Evolutionary conservation across 2,329 filamentous ascomycete species (phyloP).

Genomic region (Xylaria sp.): DNA sequence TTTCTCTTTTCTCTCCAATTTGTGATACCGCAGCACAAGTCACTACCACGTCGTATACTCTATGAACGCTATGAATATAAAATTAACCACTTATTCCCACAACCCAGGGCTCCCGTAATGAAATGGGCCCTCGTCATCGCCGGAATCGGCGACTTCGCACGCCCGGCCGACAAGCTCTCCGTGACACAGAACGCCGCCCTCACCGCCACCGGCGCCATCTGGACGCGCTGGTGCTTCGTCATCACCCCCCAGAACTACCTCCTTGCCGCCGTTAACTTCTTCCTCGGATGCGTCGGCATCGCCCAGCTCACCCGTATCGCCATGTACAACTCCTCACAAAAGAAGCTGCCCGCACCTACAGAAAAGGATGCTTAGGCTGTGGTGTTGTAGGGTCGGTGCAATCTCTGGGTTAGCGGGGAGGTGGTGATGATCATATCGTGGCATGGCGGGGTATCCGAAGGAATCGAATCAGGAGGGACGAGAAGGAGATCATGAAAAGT

Average conservation of each 20-base stretch:
- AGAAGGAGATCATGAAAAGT: neutral
- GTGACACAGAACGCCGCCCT: constrained; percentile 92
- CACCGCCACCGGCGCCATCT: constrained; percentile 92
- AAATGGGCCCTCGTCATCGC: constrained; percentile 97
- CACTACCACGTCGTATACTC: neutral
- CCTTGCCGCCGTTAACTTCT: constrained; percentile 98
- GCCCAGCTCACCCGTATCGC: constrained; percentile 84
- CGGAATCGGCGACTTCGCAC: constrained; percentile 89
- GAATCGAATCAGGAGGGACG: neutral
- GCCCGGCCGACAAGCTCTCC: constrained; percentile 92
- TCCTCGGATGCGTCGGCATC: constrained; percentile 88
- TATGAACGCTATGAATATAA: neutral
- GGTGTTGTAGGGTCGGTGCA: constrained; percentile 13
- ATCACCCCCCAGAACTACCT: constrained; percentile 95
- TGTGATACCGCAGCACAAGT: neutral
- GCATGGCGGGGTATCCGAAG: neutral
- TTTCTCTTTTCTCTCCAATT: neutral
- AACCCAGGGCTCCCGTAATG: constrained; percentile 88
- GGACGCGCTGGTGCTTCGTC: constrained; percentile 98
- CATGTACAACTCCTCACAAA: constrained; percentile 70
- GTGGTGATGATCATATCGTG: neutral
- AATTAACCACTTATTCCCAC: constrained; percentile 9
- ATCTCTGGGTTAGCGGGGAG: neutral
- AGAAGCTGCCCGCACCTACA: constrained; percentile 53
- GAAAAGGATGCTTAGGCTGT: constrained; percentile 17